Base-by-base conservation (phyloP, 2,329 filamentous ascomycete species). In the Verticillium dahliae region DNA sequence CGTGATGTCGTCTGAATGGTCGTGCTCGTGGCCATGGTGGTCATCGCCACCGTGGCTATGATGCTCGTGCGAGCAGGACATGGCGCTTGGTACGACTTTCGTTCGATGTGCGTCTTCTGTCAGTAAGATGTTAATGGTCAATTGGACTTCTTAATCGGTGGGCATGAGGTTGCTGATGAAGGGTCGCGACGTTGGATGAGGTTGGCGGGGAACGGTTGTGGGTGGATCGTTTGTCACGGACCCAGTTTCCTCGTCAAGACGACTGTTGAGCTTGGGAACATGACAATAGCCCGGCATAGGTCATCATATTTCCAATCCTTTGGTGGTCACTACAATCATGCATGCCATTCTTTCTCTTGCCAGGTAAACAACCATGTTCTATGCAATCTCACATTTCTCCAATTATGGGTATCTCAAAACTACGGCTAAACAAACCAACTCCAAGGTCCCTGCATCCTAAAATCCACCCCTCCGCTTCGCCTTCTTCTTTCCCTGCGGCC, bases 1-100 rank as follows among this genome's bases (percentile, higher is more conserved):
- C 1, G 91, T 93, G 69, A 97, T 86, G 79, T 98, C 94, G 78
- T 98, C 91, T 56, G 85, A 89, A 77, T 97, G 94, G 75, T 97
- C 92, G 74, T 97, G 92, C 52, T 80, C 84, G 68, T 87, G 80
- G 62, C 80, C 81, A 67, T 85, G 82, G 66, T 80, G 77, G 65
- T 79, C 78, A 65, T 82, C 78, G 61, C 74, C 80, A 65, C 80
- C 77, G 65, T 85, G 81, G 64, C 78, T 72, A 31, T 71, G 72
- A 65, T 83, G 81, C 65, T 82, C 77, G 71, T 82, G 80, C 67
- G 80, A 82, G 69, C 81, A 80, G 50, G 75, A 75, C 76, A 78
- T 78, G 59, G 13, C 11, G 45, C 62, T 59, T 59, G 57, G 27
- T 38, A 3, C 39, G 13, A 7, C 39, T 45, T 7, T 45, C 13